Percentiles rank a stretch among this genome's conserved stretches.
These are phyloP conservation scores for Amoebophrya sp. DNA, from an alignment of 169 alveolate species.

Conservation along the genomic window DNA sequence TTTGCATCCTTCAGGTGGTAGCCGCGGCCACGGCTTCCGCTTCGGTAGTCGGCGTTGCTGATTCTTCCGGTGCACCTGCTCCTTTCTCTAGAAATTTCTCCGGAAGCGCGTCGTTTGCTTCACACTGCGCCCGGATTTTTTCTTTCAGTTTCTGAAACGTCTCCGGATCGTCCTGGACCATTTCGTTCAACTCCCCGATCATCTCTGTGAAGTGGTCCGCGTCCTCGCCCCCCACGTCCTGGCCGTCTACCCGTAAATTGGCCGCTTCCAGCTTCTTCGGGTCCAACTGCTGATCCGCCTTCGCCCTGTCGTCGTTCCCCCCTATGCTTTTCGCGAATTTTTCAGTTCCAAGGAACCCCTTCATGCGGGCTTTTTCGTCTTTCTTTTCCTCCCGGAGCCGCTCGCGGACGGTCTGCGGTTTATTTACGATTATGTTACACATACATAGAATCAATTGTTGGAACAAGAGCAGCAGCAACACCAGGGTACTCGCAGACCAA, in stretches of 20 bases:
- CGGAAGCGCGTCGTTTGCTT: neutral
- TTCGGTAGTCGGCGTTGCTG: too few species aligned
- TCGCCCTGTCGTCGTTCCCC: neutral
- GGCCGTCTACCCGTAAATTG: neutral
- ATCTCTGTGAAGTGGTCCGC: neutral
- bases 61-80: neutral
- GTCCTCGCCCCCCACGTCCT: neutral
- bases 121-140: neutral
- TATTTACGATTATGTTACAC: too few species aligned
- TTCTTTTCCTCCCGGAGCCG: neutral
- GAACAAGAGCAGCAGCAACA: too few species aligned
- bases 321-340: neutral
- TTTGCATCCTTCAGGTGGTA: too few species aligned
- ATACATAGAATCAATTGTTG: too few species aligned
- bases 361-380: neutral
- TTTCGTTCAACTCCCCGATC: slow-evolving; percentile 7
- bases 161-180: slow-evolving; percentile 7
- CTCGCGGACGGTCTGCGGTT: neutral
- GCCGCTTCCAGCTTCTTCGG: neutral
- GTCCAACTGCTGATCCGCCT: neutral
- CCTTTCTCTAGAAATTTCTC: neutral
- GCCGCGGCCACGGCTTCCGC: too few species aligned
- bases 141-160: neutral
- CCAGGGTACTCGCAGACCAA: too few species aligned
- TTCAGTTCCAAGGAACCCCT: neutral